These are phyloP conservation scores for Lentinus polychrous DNA, from an alignment of 1,284 basidiomycete species.

Conservation along the genomic window DNA sequence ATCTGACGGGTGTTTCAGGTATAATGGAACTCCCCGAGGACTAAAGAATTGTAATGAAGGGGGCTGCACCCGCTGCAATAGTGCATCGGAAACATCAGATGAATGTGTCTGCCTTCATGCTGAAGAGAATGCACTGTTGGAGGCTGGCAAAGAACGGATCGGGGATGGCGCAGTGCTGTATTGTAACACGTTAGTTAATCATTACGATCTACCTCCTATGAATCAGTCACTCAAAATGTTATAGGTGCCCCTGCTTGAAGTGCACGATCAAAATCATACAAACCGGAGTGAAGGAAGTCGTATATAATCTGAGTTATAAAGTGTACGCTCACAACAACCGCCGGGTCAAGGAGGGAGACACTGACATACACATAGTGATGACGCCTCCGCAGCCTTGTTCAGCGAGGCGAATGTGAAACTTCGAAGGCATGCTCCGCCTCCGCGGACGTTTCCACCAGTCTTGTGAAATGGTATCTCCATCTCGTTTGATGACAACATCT, in stretches of 20 bases:
- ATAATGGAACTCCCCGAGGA: conserved; percentile 95
- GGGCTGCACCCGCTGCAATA: conserved; percentile 81
- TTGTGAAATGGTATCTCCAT: no score
- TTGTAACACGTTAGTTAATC: conserved; percentile 71
- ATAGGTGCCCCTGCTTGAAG: conserved; percentile 91
- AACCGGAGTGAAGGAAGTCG: conserved; percentile 86
- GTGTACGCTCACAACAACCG: conserved; percentile 53
- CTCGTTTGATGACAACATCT: no score
- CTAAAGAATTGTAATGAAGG: conserved; percentile 86
- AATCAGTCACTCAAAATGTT: background rate
- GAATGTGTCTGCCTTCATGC: conserved; percentile 96
- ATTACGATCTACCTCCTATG: background rate
- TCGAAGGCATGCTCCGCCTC: conserved; percentile 49
- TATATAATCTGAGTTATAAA: conserved; percentile 94
- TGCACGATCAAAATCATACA: conserved; percentile 98
- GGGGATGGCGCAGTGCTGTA: conserved; percentile 84
- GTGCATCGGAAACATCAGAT: conserved; percentile 49
- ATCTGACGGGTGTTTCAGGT: conserved; percentile 42
- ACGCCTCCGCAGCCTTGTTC: conserved; percentile 72
- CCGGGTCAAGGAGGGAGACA: conserved; percentile 12
- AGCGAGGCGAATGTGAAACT: conserved; percentile 74
- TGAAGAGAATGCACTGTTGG: conserved; percentile 95
- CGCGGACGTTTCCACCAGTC: conserved; percentile 8
- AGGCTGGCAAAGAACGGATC: conserved; percentile 83
- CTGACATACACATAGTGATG: conserved; percentile 47